Evolutionary conservation across 1,284 basidiomycete species (phyloP).

Genomic region (Paramarasmius palmivorus): DNA sequence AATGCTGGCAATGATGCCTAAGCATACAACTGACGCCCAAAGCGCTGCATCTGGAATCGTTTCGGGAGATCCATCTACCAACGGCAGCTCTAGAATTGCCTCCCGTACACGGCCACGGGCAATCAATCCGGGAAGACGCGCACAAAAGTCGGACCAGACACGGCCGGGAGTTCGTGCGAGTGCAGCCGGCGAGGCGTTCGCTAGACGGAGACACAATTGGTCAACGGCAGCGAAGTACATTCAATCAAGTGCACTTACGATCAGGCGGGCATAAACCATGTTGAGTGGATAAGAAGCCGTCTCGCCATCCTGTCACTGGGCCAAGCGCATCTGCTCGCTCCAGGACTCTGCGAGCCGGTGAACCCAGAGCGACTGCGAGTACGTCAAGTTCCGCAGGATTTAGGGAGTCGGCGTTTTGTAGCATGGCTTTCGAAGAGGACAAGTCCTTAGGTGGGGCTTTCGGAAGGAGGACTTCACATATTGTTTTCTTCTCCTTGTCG

Average conservation of each 20-base stretch:
- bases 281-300: conserved; percentile 12
- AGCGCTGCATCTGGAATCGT: conserved; percentile 12
- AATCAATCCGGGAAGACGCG: conserved; percentile 12
- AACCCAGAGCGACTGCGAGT: conserved; percentile 11
- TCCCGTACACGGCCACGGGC: conserved; percentile 13
- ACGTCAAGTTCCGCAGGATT: conserved; percentile 14
- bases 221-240: no score
- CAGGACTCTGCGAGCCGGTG: conserved; percentile 11
- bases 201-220: no score
- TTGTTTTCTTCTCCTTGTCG: conserved; percentile 9
- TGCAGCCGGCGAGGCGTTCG: conserved; percentile 12
- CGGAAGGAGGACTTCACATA: conserved; percentile 13
- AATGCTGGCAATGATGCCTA: conserved; percentile 15
- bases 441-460: conserved; percentile 10
- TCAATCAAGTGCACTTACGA: no score
- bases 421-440: conserved; percentile 5
- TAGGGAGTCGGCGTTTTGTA: conserved; percentile 11
- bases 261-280: conserved; percentile 13
- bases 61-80: conserved; percentile 4
- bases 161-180: conserved; percentile 8
- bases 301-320: conserved; percentile 11
- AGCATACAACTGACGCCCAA: conserved; percentile 15
- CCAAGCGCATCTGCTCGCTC: conserved; percentile 11
- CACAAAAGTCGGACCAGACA: conserved; percentile 12
- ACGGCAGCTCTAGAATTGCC: conserved; percentile 12